A percentile compares a stretch with the other conserved stretches of the same genome.
phyloP scores from a whole-genome alignment of 495 filamentous ascomycete species.

The Aspergillus baeticus region DNA sequence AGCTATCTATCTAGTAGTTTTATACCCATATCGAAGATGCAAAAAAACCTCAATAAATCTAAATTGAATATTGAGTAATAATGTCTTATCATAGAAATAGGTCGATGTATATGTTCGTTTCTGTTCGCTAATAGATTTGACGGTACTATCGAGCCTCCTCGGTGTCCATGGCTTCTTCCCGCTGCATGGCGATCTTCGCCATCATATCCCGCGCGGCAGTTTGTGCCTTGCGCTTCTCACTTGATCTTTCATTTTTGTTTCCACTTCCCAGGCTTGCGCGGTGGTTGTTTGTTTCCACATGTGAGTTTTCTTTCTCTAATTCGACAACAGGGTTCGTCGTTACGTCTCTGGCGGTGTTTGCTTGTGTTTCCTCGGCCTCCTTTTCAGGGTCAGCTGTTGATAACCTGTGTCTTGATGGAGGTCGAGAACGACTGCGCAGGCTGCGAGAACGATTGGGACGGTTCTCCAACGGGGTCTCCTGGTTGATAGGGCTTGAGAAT shows the following conservation, averaged over 20 bases:
- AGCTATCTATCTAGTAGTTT: too few species aligned
- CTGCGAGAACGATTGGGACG: slow-evolving; percentile 13
- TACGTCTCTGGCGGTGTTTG: not conserved
- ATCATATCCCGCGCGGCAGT: slow-evolving; percentile 37
- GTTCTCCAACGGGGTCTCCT: slow-evolving; percentile 1
- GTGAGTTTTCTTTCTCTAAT: slow-evolving; percentile 17
- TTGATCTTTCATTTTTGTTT: slow-evolving; percentile 8
- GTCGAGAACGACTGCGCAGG: slow-evolving; percentile 20
- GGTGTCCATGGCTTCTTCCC: slow-evolving; percentile 46
- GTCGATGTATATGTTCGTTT: not conserved
- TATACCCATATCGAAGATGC: too few species aligned
- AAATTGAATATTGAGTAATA: not conserved
- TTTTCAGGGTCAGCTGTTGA: not conserved
- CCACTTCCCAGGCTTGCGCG: not conserved
- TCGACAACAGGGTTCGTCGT: not conserved
- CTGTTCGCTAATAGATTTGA: not conserved
- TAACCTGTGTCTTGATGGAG: slow-evolving; percentile 8
- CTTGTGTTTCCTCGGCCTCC: not conserved
- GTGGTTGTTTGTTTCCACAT: not conserved
- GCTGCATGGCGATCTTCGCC: slow-evolving; percentile 41
- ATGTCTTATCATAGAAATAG: not conserved
- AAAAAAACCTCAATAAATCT: not conserved
- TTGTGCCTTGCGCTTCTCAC: slow-evolving; percentile 39
- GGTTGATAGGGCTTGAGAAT: slow-evolving; percentile 15
- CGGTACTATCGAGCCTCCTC: slow-evolving; percentile 23